Base-by-base conservation (phyloP, 805 yeast species). In the Schizosaccharomyces japonicus region DNA sequence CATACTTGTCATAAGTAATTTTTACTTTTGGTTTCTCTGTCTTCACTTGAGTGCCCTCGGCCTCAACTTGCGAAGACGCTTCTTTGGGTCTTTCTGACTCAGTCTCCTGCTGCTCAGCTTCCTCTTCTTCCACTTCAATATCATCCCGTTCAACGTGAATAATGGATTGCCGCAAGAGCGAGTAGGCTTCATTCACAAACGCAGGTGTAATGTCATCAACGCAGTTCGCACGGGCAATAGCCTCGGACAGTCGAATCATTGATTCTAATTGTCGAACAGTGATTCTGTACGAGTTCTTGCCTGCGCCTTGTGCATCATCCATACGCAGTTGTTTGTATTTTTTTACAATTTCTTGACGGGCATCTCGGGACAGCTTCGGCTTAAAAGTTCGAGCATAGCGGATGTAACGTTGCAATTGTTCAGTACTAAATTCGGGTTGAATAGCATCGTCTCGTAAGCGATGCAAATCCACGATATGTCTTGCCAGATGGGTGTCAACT, bases 161-260 rank as follows among this genome's bases (percentile, higher is more conserved):
- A 51, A 87, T 85, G 33, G 94, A 80, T 63, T 83, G 93, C 59
- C 90, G 75, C 55, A 90, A 67, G 52, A 90, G 66, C 56, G 80
- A 87, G 60, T 80, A 84, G 0, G 98, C 98, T 59, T 90, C 96
- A 2, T 85, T 79, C 42, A 87, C 96, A 60, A 83, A 81, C 31
- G 70, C 69, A 5, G 87, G 81, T 0, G 87, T 75, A 48, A 84
- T 78, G 52, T 76, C 84, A 52, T 81, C 90, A 17, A 85, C 80
- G 63, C 96, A 85, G 62, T 87, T 90, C 26, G 96, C 95, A 54
- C 94, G 71, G 1, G 98, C 96, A 62, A 90, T 85, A 1, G 95
- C 96, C 60, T 90, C 98, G 2, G 90, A 76, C 50, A 90, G 69
- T 58, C 98, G 73, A 54, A 90, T 78, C 84, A 85, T 73, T 4